Evolutionary conservation across 495 filamentous ascomycete species (phyloP), one percentile per base, ranked within the genome.

Genomic region (Evernia prunastri): DNA sequence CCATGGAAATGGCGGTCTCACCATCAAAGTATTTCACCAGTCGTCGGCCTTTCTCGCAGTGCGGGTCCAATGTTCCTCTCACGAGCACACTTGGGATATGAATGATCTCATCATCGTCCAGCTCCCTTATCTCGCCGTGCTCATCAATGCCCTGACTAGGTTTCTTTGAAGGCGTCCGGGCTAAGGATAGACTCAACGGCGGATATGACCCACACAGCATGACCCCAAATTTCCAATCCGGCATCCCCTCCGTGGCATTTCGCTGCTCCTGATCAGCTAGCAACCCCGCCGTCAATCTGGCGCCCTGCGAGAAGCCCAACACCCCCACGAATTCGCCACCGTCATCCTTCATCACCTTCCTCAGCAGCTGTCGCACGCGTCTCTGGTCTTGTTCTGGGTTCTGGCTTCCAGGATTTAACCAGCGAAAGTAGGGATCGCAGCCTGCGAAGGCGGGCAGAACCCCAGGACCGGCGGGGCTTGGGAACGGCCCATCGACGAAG

Each of bases 361-460:
- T 35, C 4, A 68, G 31, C 6, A 42, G 31, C 11, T 64, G 47
- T 29, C 66, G 27, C 29, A 56, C 58, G 20, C 58, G 56, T 27
- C 40, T 36, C 57, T 53, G 65, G 37, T 56, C 67, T 7, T 33
- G 47, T 36, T 61, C 58, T 40, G 58, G 53, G 35, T 56, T 54
- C 23, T 35, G n/a, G n/a, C 43, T 61, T 11, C 54, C 67, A 4
- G 31, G 27, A 8, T 40, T 45, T 15, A 64, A 36, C 75, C 75
- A 77, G 0, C 68, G 62, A 25, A 56, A 63, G 60, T 68, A 77
- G 4, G 75, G 75, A 0, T 61, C 72, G 42, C 68, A 71, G 56
- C 62, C 72, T 49, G 71, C 73, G 54, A 77, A 77, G 31, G 70
- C 56, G 2, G 75, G 75, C 12, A 76, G 58, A 4, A 77, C 71